These are phyloP conservation scores for Meredithiella fracta DNA, from an alignment of 2,329 filamentous ascomycete genomes.

Conservation along the genomic window DNA sequence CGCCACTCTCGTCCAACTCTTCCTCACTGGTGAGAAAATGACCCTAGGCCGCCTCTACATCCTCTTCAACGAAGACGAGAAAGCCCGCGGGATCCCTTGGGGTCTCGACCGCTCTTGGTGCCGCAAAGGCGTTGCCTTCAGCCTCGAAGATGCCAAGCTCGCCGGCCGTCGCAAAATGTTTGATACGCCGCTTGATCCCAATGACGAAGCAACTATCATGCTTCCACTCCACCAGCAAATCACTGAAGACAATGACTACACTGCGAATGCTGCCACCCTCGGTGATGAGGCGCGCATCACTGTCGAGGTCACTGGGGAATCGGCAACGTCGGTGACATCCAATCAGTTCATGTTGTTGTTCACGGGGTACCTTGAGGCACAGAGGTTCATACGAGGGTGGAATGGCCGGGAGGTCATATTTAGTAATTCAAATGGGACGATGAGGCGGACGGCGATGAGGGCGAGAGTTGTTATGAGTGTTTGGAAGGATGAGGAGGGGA, in stretches of 20 bases:
- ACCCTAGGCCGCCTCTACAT: constrained; percentile 20
- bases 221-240: neutral
- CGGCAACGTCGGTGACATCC: neutral
- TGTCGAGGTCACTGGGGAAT: constrained; percentile 4
- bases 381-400: constrained; percentile 27
- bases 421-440: constrained; percentile 6
- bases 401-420: constrained; percentile 20
- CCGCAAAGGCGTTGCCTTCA: constrained; percentile 11
- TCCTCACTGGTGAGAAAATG: constrained; percentile 21
- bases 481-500: constrained; percentile 8
- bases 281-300: neutral
- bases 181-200: neutral
- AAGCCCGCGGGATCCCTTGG: constrained; percentile 20
- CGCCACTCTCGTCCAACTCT: constrained; percentile 18
- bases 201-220: neutral
- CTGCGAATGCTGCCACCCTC: neutral
- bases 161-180: neutral
- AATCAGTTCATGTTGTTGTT: constrained; percentile 12
- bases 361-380: constrained; percentile 20
- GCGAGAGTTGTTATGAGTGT: constrained; percentile 8
- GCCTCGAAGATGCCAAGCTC: constrained; percentile 11
- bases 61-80: constrained; percentile 28
- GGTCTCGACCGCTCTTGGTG: constrained; percentile 15
- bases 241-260: neutral
- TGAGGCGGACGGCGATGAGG: constrained; percentile 9